Base-by-base conservation (phyloP, 768 basidiomycete genomes). In the Collybia sp. region DNA sequence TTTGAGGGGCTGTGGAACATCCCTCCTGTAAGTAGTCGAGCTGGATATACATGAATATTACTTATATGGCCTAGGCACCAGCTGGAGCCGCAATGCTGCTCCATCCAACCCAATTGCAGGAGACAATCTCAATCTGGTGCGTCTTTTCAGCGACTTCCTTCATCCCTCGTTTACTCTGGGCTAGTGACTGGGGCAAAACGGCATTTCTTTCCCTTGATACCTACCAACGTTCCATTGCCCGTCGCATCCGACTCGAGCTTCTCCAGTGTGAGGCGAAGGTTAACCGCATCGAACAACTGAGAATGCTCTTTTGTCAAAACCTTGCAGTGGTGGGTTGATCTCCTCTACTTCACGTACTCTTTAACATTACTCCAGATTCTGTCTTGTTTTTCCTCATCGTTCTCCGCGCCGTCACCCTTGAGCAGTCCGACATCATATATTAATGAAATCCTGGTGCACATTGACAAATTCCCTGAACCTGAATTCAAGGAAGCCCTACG, bases 1-100 rank as follows among this genome's bases (percentile, higher is more conserved):
- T 60, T 84, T 1, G 67, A 70, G 47, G 63, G 68, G 3, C 41
- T 83, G 2, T 85, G 81, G 81, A 25, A 8, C 25, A 25, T 25
- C 8, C 25, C 25, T 8, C 25, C 25, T 4, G 25, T 25, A 25
- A 25, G 25, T 8, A 8, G 25, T 8, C 8, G 25, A 25, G 25
- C 25, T 25, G 25, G 25, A 8, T 25, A 25, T 8, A 25, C 3
- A 25, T 25, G 25, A 25, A 8, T 25, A 25, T 25, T 25, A 8
- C 25, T 25, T 25, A 25, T 25, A 25, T 25, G 25, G 25, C 25
- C 53, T 33, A 70, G 69, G 10, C 68, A 25, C 25, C 25, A 25
- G 25, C 25, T 25, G 25, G 25, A 25, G 25, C 79, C n/a, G 56
- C 64, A 8, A 48, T 72, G 31, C 65, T 83, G 30, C 61, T 79